These are phyloP conservation scores for Yamadazyma laniorum DNA, from an alignment of 805 yeast genomes.

Conservation along the genomic window DNA sequence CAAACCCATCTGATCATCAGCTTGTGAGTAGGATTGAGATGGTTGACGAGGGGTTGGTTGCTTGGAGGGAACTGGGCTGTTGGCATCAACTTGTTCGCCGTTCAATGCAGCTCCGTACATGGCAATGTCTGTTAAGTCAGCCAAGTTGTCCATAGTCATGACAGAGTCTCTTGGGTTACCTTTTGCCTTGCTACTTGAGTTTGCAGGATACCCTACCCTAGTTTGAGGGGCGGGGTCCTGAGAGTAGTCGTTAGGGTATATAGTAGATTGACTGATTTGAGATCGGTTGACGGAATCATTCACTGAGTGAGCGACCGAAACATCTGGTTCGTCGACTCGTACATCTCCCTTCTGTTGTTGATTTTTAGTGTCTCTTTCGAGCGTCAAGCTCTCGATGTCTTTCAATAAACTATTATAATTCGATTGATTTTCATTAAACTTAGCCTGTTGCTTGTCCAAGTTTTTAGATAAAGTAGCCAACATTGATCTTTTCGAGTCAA, in stretches of 20 bases:
- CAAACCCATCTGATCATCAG: slow-evolving; percentile 18
- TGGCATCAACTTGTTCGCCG: slow-evolving; percentile 21
- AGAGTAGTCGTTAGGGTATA: too few relatives aligned
- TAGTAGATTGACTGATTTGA: neutral
- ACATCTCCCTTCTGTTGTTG: neutral
- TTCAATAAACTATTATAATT: slow-evolving; percentile 9
- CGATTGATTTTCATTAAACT: slow-evolving; percentile 10
- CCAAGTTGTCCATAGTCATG: slow-evolving; percentile 23
- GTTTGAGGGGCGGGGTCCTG: too few relatives aligned
- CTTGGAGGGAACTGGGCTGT: neutral
- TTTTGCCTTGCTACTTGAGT: neutral
- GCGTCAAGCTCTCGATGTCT: slow-evolving; percentile 7
- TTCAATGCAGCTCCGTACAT: slow-evolving; percentile 35
- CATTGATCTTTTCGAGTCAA: slow-evolving; percentile 19
- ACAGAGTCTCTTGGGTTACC: slow-evolving; percentile 17
- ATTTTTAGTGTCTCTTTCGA: slow-evolving; percentile 4
- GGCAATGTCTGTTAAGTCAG: slow-evolving; percentile 39
- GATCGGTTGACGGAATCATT: neutral
- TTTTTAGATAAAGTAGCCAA: slow-evolving; percentile 17
- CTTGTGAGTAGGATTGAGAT: neutral
- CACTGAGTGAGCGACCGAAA: neutral
- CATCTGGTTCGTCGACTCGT: neutral
- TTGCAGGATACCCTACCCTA: neutral
- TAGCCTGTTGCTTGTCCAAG: slow-evolving; percentile 17
- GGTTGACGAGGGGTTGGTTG: slow-evolving; percentile 4